Percentiles rank a stretch among this genome's conserved stretches.
phyloP scores from a whole-genome alignment of 495 filamentous ascomycete genomes.

The Penicillium silybi region DNA sequence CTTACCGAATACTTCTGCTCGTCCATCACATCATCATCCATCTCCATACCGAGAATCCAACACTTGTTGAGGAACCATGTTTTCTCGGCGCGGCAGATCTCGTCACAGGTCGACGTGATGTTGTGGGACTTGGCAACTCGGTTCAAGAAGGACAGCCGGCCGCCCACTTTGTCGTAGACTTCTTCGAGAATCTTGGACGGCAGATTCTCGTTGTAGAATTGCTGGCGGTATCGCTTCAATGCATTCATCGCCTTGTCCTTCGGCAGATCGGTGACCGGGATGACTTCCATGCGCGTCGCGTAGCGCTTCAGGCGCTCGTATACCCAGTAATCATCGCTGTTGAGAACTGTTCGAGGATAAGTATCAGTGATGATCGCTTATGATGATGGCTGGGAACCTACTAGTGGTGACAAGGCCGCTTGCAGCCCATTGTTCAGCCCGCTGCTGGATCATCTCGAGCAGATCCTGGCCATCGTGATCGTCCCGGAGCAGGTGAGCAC shows the following conservation, averaged over 20 bases:
- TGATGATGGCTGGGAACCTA: slow-evolving; percentile 12
- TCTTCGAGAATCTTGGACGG: slow-evolving; percentile 57
- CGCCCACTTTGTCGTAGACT: slow-evolving; percentile 81
- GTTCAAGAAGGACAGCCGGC: slow-evolving; percentile 79
- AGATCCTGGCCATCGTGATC: slow-evolving; percentile 88
- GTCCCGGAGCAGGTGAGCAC: slow-evolving; percentile 82
- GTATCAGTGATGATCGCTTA: not conserved
- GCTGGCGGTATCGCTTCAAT: slow-evolving; percentile 66
- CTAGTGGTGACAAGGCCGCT: slow-evolving; percentile 77
- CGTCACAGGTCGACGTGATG: slow-evolving; percentile 71
- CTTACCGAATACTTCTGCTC: slow-evolving; percentile 90
- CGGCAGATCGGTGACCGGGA: slow-evolving; percentile 74
- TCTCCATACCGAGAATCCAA: slow-evolving; percentile 85
- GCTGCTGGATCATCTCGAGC: slow-evolving; percentile 90
- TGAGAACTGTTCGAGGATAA: slow-evolving; percentile 55
- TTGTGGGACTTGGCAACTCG: slow-evolving; percentile 77
- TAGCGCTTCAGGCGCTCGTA: slow-evolving; percentile 90
- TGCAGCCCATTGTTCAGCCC: slow-evolving; percentile 93
- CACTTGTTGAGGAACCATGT: slow-evolving; percentile 94
- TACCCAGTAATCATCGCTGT: slow-evolving; percentile 96
- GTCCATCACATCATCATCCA: slow-evolving; percentile 99
- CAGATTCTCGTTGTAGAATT: slow-evolving; percentile 60
- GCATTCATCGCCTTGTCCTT: slow-evolving; percentile 72
- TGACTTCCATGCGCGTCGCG: slow-evolving; percentile 86
- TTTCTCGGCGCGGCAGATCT: slow-evolving; percentile 78